Base-by-base conservation (phyloP, 148 eudicot genomes). In the Fagopyrum tataricum region DNA sequence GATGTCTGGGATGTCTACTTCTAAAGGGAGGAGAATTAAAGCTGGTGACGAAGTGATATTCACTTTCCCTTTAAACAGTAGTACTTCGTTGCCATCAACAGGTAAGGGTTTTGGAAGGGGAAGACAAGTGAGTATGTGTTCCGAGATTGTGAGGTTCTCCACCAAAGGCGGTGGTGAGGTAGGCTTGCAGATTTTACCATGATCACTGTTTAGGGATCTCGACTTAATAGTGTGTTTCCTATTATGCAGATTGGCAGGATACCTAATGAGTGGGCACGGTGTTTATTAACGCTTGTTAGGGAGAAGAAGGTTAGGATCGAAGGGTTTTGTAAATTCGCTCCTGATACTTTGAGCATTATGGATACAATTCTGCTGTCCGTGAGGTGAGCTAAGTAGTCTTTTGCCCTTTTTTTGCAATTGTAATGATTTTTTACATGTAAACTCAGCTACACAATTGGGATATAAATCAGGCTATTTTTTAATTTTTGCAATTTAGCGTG, bases 261-360 rank as follows among this genome's bases (percentile, higher is more conserved):
- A 61, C 99, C 99, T n/a, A 95, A 92, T 77, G 99, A 91, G 79
- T 95, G 99, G 99, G 83, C 91, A 0, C 81, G 99, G 74, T 91
- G 97, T 72, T 88, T 95, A 76, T 74, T 86, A 78, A 96, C 96
- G 0, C 88, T 92, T 62, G 92, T 95, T 78, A 91, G 90, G 80
- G 94, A 95, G 46, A 95, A 88, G 71, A 91, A 88, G 86, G 83
- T 92, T 70, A 82, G 70, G 24, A 64, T 91, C 48, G 81, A 86
- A 77, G 97, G 99, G 8, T 80, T 61, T 78, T 91, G 97, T 82
- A 88, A 90, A 84, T 87, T 79, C 70, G 88, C 99, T 78, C 99
- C 97, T 80, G 84, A 77, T 56, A 82, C 48, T 46, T 75, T 95
- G 88, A 76, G 96, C 47, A 88, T 95, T 71, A 95, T 90, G 96